Percentiles rank a stretch among this genome's conserved stretches.
Evolutionary conservation across 352 stramenopile genomes (phyloP).

Genomic region (Peronospora farinosa): DNA sequence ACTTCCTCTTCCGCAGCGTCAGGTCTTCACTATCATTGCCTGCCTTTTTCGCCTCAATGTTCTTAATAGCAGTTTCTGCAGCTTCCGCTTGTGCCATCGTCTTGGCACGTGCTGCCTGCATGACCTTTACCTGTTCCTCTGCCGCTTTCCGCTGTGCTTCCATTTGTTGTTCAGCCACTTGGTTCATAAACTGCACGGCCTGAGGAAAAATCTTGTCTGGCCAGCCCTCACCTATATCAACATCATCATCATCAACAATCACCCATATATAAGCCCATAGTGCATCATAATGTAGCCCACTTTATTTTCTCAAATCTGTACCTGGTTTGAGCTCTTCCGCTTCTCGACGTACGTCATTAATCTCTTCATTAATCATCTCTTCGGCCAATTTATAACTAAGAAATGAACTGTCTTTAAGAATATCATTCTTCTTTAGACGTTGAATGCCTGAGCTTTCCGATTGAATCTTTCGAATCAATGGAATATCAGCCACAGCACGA

Average conservation of each 20-base stretch:
- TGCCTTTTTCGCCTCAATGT: constrained; percentile 36
- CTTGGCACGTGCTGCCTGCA: constrained; percentile 48
- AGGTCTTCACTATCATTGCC: constrained; percentile 29
- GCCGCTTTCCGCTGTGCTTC: constrained; percentile 63
- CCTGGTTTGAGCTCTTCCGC: constrained; percentile 76
- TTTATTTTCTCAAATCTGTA: too few relatives aligned
- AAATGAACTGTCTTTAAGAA: constrained; percentile 83
- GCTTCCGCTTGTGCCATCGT: constrained; percentile 41
- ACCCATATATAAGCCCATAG: not conserved
- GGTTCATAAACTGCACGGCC: constrained; percentile 86
- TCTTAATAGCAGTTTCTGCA: constrained; percentile 31
- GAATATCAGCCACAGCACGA: constrained; percentile 75
- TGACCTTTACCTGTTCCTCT: constrained; percentile 65
- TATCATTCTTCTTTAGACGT: constrained; percentile 83
- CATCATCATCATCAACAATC: not conserved
- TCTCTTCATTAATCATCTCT: constrained; percentile 84
- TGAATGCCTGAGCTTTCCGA: constrained; percentile 81
- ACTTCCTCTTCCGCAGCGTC: constrained; percentile 67
- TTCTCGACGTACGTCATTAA: constrained; percentile 77
- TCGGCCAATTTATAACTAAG: constrained; percentile 85
- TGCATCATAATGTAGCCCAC: too few relatives aligned
- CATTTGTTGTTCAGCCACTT: constrained; percentile 84
- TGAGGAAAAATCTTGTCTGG: constrained; percentile 85
- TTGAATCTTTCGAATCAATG: constrained; percentile 85
- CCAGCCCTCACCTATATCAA: constrained; percentile 63